Conservation (phyloP, 2,329 filamentous ascomycete species). For the Ceratocystiopsis sp. region DNA sequence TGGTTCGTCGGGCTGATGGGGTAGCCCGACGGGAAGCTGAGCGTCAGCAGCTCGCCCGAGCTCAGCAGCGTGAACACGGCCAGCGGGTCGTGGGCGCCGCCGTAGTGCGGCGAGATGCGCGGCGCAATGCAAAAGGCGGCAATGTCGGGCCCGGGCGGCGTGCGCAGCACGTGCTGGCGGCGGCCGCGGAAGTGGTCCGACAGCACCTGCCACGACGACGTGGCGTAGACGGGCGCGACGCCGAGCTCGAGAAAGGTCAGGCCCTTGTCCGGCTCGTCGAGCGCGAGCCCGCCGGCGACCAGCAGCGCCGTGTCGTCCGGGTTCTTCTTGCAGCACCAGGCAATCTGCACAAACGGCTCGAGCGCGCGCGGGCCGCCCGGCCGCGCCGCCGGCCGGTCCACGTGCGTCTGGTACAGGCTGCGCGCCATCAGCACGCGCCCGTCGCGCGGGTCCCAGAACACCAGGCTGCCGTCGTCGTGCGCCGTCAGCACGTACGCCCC, state of each 20-base stretch:
- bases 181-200: constrained; percentile 67
- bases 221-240: constrained; percentile 74
- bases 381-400: constrained; percentile 46
- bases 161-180: constrained; percentile 50
- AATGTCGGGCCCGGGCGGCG: constrained; percentile 61
- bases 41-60: constrained; percentile 74
- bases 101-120: constrained; percentile 67
- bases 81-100: constrained; percentile 77
- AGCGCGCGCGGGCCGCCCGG: constrained; percentile 36
- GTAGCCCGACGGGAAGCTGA: constrained; percentile 85
- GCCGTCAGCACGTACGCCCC: constrained; percentile 77
- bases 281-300: constrained; percentile 62
- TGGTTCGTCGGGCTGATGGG: constrained; percentile 87
- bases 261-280: constrained; percentile 52
- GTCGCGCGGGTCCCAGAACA: constrained; percentile 89
- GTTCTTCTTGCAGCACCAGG: constrained; percentile 90
- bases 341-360: constrained; percentile 60
- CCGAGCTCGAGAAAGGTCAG: constrained; percentile 84
- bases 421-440: constrained; percentile 69
- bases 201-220: constrained; percentile 75
- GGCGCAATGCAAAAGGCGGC: constrained; percentile 72
- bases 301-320: constrained; percentile 84
- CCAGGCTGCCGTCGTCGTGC: constrained; percentile 80
- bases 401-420: constrained; percentile 55
- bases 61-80: constrained; percentile 63